Conservation (phyloP, 140 eudicot species). For the Erigeron philadelphicus region DNA sequence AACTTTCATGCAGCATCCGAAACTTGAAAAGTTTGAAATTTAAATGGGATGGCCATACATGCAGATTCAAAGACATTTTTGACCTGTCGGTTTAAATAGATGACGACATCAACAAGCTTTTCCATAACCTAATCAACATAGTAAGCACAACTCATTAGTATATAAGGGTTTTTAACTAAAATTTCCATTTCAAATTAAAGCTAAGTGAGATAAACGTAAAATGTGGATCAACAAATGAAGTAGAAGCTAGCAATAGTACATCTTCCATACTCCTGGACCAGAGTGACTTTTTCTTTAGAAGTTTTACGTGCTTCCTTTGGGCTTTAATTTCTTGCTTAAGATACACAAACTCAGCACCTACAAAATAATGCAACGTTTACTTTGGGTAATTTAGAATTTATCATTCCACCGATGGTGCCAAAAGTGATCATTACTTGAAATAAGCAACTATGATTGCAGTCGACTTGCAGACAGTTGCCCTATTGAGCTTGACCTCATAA, state of each 20-base stretch:
- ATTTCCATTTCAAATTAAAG: slow-evolving; percentile 13
- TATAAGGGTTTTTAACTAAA: neutral
- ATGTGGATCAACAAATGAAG: slow-evolving; percentile 5
- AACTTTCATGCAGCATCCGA: no score
- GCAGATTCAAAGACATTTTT: slow-evolving; percentile 45
- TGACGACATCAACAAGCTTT: slow-evolving; percentile 73
- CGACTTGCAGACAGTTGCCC: neutral
- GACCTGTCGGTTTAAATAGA: slow-evolving; percentile 52
- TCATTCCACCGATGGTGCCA: no score
- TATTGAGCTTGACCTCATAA: no score
- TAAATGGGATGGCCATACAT: slow-evolving; percentile 40
- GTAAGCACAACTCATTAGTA: slow-evolving; percentile 12
- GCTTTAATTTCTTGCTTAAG: slow-evolving; percentile 52
- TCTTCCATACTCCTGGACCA: slow-evolving; percentile 95
- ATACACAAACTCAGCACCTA: slow-evolving; percentile 39
- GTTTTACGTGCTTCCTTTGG: slow-evolving; percentile 62
- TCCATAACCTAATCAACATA: slow-evolving; percentile 67
- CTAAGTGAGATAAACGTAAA: slow-evolving; percentile 10
- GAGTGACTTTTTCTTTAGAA: slow-evolving; percentile 69
- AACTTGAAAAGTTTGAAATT: no score
- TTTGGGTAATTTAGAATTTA: neutral
- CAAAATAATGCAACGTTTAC: slow-evolving; percentile 10
- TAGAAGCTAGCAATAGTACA: slow-evolving; percentile 35
- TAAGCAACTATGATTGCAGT: neutral
- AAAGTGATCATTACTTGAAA: neutral